These are phyloP conservation scores for Maudiozyma pseudohumilis DNA, from an alignment of 805 yeast species.

Conservation along the genomic window DNA sequence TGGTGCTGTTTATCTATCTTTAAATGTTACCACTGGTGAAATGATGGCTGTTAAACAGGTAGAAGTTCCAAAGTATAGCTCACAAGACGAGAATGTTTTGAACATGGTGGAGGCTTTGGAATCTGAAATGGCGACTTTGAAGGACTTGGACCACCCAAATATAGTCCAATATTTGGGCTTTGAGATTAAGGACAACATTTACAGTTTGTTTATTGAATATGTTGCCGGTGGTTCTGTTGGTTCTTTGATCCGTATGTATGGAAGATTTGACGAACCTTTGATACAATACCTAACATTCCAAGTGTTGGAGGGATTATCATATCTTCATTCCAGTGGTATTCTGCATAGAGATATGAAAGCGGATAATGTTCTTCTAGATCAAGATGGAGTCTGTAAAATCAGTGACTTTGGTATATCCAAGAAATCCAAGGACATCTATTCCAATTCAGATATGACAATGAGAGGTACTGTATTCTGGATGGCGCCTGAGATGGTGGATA, in stretches of 20 bases:
- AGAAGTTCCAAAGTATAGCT: constrained; percentile 42
- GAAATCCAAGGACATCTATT: constrained; percentile 72
- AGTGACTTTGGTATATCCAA: constrained; percentile 96
- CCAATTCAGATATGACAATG: constrained; percentile 94
- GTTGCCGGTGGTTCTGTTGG: constrained; percentile 98
- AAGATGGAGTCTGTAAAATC: constrained; percentile 89
- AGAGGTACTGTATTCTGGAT: constrained; percentile 99
- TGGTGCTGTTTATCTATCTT: constrained; percentile 85
- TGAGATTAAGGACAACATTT: constrained; percentile 61
- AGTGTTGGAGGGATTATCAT: constrained; percentile 75
- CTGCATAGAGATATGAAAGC: constrained; percentile 94
- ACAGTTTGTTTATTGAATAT: constrained; percentile 84
- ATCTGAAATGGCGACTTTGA: constrained; percentile 87
- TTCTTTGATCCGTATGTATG: constrained; percentile 68
- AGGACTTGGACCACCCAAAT: constrained; percentile 86
- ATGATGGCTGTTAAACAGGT: constrained; percentile 99
- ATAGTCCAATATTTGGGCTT: constrained; percentile 95
- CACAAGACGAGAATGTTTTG: constrained; percentile 35
- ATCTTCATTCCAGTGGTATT: constrained; percentile 78
- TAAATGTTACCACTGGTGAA: constrained; percentile 94
- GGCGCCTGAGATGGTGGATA: constrained; percentile 98
- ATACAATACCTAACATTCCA: constrained; percentile 69
- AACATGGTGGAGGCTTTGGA: constrained; percentile 74
- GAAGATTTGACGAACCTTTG: constrained; percentile 71
- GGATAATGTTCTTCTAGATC: constrained; percentile 77